Evolutionary conservation across 1,139 yeast genomes (phyloP), one percentile per base, ranked within the genome.

Genomic region (Sugiyamaella neomexicana): DNA sequence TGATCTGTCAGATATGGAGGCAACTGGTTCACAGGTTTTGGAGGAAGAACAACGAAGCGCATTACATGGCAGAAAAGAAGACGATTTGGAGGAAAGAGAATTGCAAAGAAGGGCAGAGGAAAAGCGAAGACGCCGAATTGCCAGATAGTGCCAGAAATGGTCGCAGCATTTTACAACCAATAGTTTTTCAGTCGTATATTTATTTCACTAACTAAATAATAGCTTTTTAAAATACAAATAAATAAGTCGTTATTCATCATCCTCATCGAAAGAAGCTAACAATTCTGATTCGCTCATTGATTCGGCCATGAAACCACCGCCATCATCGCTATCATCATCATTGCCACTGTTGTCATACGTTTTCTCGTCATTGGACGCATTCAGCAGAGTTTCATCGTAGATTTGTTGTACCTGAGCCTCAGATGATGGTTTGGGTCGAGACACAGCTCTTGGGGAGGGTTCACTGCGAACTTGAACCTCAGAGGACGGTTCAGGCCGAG

Each of bases 1-100:
- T 55, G 83, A 83, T 52, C 78, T 79, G 36, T 89, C 85, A 57
- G 95, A 88, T 65, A 91, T 91, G 97, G 97, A 91, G 67, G 97
- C 97, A 6, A 86, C 95, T 0, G 97, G 97, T 17, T 84, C 84
- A 29, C 97, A 91, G 62, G 82, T 91, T 40, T 73, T 89, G 43
- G 88, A 81, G 53, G 98, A 91, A 66, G 98, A 91, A 69, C 79
- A 74, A 60, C 69, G 80, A 43, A 85, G 96, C 4, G 76, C 83
- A 50, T 75, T 70, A 51, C 72, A 72, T 55, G 96, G 90, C 0
- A 78, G 79, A 61, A 60, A 75, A 45, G 96, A 88, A 65, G 96
- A 88, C 63, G 75, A 75, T 53, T 71, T 74, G 51, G 95, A 87
- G 65, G 77, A 78, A 63, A 80, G 74, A 55, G 80, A 80, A 67